Conservation (phyloP, 768 basidiomycete genomes). For the Boletus rubroflammeus region DNA sequence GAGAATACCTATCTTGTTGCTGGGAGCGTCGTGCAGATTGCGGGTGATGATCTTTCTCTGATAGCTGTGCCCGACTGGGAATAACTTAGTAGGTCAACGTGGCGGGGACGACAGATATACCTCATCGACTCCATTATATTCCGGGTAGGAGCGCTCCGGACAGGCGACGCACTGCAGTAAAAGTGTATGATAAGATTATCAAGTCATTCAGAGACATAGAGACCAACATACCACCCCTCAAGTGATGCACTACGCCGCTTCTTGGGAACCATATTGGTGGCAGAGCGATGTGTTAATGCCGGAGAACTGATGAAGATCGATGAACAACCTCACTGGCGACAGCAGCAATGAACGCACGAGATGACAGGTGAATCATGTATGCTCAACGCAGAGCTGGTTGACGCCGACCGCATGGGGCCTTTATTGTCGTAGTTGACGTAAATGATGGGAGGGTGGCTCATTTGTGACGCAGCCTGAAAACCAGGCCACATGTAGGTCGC, state of each 20-base stretch:
- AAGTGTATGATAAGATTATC: conserved; percentile 10
- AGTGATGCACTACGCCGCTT: conserved; percentile 35
- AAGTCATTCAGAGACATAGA: background rate
- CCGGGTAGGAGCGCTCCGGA: conserved; percentile 14
- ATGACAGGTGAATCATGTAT: conserved; percentile 27
- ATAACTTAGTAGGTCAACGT: conserved; percentile 8
- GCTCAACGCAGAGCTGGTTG: conserved; percentile 30
- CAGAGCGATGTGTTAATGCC: conserved; percentile 24
- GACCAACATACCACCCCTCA: conserved; percentile 23
- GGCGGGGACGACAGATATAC: conserved; percentile 15
- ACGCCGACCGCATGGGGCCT: conserved; percentile 32
- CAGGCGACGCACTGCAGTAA: conserved; percentile 12
- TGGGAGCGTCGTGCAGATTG: conserved; percentile 11
- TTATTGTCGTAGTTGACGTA: conserved; percentile 36
- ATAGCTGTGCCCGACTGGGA: conserved; percentile 21
- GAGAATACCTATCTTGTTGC: conserved; percentile 10
- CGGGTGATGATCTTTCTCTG: conserved; percentile 14
- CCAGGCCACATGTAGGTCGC: conserved; percentile 48
- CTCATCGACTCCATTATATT: conserved; percentile 25
- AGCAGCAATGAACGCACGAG: conserved; percentile 28
- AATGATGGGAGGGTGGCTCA: conserved; percentile 37
- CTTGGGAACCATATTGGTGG: conserved; percentile 30
- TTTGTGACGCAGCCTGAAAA: conserved; percentile 43
- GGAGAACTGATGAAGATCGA: conserved; percentile 26
- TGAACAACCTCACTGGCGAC: conserved; percentile 11